phyloP scores from a whole-genome alignment of 306 rosid species.

The Begonia fuchsioides region DNA sequence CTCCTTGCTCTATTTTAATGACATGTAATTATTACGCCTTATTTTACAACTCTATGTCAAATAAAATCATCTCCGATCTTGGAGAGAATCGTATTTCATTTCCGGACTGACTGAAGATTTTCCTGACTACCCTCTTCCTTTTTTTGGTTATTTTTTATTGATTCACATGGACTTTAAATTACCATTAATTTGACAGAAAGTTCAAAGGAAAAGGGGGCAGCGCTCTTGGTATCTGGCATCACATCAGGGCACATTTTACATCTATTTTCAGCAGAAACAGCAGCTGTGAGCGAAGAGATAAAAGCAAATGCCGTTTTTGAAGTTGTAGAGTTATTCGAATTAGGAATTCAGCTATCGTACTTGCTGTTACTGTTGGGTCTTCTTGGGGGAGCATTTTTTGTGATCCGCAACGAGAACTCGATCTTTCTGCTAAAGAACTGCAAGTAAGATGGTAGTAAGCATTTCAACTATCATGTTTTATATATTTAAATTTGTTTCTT shows the following conservation, averaged over 20 bases:
- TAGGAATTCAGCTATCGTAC: slow-evolving; percentile 80
- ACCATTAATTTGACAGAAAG: slow-evolving; percentile 19
- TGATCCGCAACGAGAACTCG: slow-evolving; percentile 91
- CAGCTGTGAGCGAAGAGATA: slow-evolving; percentile 35
- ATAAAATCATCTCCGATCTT: too few species aligned
- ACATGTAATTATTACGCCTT: too few species aligned
- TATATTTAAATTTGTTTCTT: not conserved
- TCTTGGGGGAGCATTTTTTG: slow-evolving; percentile 86
- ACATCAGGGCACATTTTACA: slow-evolving; percentile 45
- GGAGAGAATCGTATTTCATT: too few species aligned
- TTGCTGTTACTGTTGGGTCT: slow-evolving; percentile 53
- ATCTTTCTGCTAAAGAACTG: slow-evolving; percentile 95
- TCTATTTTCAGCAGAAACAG: slow-evolving; percentile 39
- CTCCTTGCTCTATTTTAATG: too few species aligned
- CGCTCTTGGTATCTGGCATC: slow-evolving; percentile 36
- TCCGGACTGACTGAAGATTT: too few species aligned
- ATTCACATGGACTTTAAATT: slow-evolving; percentile 12
- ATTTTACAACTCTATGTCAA: too few species aligned
- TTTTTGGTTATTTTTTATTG: not conserved
- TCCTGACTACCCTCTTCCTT: not conserved
- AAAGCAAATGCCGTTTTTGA: slow-evolving; percentile 50
- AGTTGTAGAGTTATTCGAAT: slow-evolving; percentile 70
- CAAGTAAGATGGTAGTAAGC: slow-evolving; percentile 29
- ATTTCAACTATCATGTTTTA: not conserved
- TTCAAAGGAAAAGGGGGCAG: slow-evolving; percentile 23